These are phyloP conservation scores for Raddia guianensis DNA, from an alignment of 176 grass and related monocot genomes.

Conservation along the genomic window DNA sequence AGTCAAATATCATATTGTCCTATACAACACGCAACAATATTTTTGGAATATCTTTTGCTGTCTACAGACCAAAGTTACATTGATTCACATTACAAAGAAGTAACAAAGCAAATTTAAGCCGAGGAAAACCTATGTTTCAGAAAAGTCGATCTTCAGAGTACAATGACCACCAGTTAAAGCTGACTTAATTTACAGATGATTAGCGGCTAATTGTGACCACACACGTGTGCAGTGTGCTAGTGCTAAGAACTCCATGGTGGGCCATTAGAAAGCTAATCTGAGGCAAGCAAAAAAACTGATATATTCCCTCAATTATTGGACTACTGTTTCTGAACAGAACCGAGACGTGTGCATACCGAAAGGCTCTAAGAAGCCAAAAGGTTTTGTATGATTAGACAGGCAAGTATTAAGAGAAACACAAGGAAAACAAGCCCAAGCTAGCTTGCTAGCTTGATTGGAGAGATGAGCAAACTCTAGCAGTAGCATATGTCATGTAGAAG, in stretches of 20 bases:
- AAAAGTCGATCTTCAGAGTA: neutral
- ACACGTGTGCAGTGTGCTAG: neutral
- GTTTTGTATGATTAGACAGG: conserved; percentile 34
- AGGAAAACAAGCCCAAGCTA: neutral
- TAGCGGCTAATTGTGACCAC: neutral
- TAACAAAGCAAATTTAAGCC: no score
- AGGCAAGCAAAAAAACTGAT: neutral
- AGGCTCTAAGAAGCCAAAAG: conserved; percentile 13
- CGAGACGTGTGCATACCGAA: conserved; percentile 46
- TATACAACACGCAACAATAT: neutral
- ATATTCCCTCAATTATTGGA: conserved; percentile 44
- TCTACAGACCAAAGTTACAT: conserved; percentile 15
- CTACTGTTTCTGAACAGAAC: conserved; percentile 27
- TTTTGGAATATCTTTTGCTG: neutral
- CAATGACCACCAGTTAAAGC: neutral
- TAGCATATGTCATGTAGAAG: neutral
- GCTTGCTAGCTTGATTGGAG: neutral
- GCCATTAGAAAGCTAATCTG: neutral
- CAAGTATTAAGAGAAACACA: neutral
- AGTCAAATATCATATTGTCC: neutral
- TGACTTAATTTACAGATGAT: neutral
- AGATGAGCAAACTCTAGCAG: neutral
- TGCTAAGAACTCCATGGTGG: conserved; percentile 28
- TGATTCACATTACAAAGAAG: neutral
- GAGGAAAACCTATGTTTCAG: neutral